Evolutionary conservation across 164 flowering plant species (phyloP).

Genomic region (Nymphaea colorata): DNA sequence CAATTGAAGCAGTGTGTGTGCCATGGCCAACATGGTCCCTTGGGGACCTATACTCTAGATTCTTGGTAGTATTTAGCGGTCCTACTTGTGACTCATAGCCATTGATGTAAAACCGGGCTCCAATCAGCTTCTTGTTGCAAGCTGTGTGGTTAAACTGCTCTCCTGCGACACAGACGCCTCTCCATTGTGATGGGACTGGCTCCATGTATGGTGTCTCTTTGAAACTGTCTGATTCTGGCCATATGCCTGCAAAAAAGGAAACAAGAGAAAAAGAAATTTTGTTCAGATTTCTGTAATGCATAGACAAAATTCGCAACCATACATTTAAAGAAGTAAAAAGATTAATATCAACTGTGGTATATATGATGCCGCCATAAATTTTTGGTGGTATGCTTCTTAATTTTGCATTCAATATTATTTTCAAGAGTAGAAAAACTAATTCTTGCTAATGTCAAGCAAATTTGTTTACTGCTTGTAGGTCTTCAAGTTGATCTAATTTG

Average conservation of each 20-base stretch:
- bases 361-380: too few species aligned
- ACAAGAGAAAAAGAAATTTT: not conserved
- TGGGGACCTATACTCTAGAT: constrained; percentile 39
- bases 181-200: constrained; percentile 42
- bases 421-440: too few species aligned
- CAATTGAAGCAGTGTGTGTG: constrained; percentile 73
- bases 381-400: too few species aligned
- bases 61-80: constrained; percentile 13
- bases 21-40: constrained; percentile 61
- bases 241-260: constrained; percentile 29
- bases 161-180: constrained; percentile 38
- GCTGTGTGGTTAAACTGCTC: constrained; percentile 27
- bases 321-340: too few species aligned
- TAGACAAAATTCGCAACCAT: too few species aligned
- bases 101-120: constrained; percentile 41
- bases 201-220: constrained; percentile 19
- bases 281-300: too few species aligned
- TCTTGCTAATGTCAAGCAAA: too few species aligned
- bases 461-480: too few species aligned
- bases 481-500: too few species aligned
- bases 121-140: constrained; percentile 55
- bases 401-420: too few species aligned
- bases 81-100: constrained; percentile 34
- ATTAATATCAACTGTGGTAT: too few species aligned
- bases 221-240: constrained; percentile 66